Evolutionary conservation across 176 grass and related monocot species (phyloP), one percentile per base, ranked within the genome.

Genomic region (Aegilops umbellulata): DNA sequence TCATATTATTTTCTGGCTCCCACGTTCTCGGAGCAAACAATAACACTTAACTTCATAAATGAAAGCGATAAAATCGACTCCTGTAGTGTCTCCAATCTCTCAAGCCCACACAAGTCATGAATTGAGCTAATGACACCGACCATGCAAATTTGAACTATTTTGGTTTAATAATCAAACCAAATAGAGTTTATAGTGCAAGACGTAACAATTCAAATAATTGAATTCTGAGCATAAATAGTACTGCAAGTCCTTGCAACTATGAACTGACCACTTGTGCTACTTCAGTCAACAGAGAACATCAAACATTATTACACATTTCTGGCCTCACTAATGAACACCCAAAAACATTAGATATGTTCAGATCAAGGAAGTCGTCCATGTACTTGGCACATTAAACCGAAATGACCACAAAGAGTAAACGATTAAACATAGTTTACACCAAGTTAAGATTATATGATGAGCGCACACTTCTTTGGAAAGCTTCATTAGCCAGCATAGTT

Each of bases 281-380:
- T 75, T 65, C 67, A 87, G 69, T 67, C 69, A 82, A 75, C 57
- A 51, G n/a, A 82, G 14, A 26, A 57, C 74, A 53, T 73, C 65
- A 53, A 76, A 44, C 72, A 61, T 57, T 62, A 49, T 23, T 61
- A 80, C 76, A 87, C 78, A 87, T 22, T 65, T 24, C 42, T 41
- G 65, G 65, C 25, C 65, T 35, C 53, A 63, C 8, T 34, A 36
- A 36, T 6, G 5, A 36, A 36, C 6, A 36, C 35, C 35, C 35
- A 36, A 36, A 36, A 36, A 36, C 6, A 36, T 36, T 36, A 36
- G 35, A 36, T 36, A 36, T 36, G 35, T 36, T 36, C 35, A 36
- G 5, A 36, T 36, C 35, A 36, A 7, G 6, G 35, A 36, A 7
- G 6, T 36, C 35, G 35, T 0, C 35, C 5, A 4, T 36, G 35